phyloP scores from a whole-genome alignment of 2,329 filamentous ascomycete species.

The Penicillium sp. region DNA sequence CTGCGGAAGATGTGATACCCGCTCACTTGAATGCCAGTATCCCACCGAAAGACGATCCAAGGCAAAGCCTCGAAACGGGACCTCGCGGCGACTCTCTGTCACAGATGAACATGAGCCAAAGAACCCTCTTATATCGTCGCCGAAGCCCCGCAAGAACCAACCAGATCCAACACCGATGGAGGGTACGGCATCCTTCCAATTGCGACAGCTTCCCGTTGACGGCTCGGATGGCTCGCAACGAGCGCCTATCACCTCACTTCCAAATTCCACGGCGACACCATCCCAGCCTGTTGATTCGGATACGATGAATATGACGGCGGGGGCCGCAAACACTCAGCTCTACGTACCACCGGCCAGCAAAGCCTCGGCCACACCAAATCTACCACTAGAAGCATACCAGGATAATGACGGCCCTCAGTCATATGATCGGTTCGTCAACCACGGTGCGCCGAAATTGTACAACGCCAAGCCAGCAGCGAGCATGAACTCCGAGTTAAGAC shows the following conservation, averaged over 20 bases:
- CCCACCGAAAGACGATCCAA: conserved; percentile 45
- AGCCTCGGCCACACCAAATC: conserved; percentile 3
- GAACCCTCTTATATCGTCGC: conserved; percentile 7
- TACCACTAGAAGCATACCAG: conserved; percentile 11
- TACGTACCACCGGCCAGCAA: conserved; percentile 13
- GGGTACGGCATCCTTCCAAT: conserved; percentile 5
- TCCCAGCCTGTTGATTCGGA: conserved; percentile 1
- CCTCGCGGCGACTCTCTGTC: conserved; percentile 8
- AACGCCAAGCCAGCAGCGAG: conserved; percentile 5
- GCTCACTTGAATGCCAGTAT: conserved; percentile 44
- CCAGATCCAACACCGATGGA: background rate
- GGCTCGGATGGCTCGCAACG: background rate
- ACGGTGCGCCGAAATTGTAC: conserved; percentile 16
- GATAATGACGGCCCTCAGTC: background rate
- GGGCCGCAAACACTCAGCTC: conserved; percentile 8
- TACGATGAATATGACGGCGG: background rate
- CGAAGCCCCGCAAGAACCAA: background rate
- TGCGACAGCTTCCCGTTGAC: conserved; percentile 13
- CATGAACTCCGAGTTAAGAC: conserved; percentile 12
- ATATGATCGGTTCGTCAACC: conserved; percentile 16
- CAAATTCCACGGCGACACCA: background rate
- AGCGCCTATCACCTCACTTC: background rate
- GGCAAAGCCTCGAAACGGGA: conserved; percentile 28
- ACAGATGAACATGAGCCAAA: conserved; percentile 14
- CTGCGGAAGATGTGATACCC: conserved; percentile 42